Base-by-base conservation (phyloP, 176 grass and related monocot genomes). In the Avena atlantica region DNA sequence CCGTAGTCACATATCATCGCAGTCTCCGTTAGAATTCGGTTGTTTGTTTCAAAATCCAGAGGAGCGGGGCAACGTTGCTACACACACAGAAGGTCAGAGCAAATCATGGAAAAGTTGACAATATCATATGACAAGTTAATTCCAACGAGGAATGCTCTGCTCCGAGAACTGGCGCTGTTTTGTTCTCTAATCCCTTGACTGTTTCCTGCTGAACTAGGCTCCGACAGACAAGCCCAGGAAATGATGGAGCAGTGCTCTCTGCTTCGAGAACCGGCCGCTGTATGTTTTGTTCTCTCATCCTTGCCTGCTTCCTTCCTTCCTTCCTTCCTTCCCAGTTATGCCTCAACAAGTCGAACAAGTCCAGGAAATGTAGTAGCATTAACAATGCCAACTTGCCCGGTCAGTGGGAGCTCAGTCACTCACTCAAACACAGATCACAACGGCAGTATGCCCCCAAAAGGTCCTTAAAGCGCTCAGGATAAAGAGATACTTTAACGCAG, bases 101-200 rank as follows among this genome's bases (percentile, higher is more conserved):
- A 53, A 79, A 86, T 79, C 61, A 60, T 59, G 86, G 37, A 57
- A 74, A 87, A 63, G 45, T 13, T 48, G 4, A 19, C 37, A 67
- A 58, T 84, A 21, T 21, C 14, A 1, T 13, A 65, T 29, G 27
- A 29, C 27, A 85, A 44, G 88, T 70, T 47, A 81, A 77, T 49
- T 15, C 67, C 12, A 47, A 31, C 51, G 68, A 88, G 60, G 81
- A 91, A 60, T 0, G 79, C 68, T 77, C 40, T 71, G 52, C 70
- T 55, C 77, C 81, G 78, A 91, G 82, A 88, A 78, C 77, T 58
- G 86, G 61, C 68, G 12, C 81, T 0, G n/a, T 19, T 82, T 72
- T 78, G 82, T 85, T 88, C 70, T 77, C 61, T 91, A 31, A 70
- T 53, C 25, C 40, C 71, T 17, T 17, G 76, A 76, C 1, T 81